Evolutionary conservation across 306 rosid species (phyloP).

Genomic region (Vigna hirtella): DNA sequence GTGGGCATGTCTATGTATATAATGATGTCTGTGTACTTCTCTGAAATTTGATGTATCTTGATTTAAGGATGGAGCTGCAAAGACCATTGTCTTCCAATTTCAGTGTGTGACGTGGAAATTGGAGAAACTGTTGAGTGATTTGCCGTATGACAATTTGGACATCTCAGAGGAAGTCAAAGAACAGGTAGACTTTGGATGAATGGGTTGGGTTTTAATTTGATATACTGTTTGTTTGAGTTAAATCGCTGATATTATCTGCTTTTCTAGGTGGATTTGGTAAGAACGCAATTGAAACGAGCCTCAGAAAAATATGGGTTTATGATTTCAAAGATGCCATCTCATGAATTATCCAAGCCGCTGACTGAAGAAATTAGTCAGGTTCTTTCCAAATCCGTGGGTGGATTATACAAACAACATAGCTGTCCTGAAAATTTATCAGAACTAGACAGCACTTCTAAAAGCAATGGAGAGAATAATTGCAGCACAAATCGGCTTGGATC

Average conservation of each 20-base stretch:
- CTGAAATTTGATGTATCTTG: slow-evolving; percentile 68
- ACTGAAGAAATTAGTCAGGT: slow-evolving; percentile 54
- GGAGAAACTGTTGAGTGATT: slow-evolving; percentile 73
- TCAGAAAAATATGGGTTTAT: slow-evolving; percentile 73
- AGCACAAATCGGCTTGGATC: slow-evolving; percentile 46
- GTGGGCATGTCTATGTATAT: slow-evolving; percentile 50
- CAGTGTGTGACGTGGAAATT: slow-evolving; percentile 89
- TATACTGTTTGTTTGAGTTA: slow-evolving; percentile 8
- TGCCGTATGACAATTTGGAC: slow-evolving; percentile 73
- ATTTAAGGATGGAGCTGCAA: slow-evolving; percentile 83
- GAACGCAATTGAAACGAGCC: slow-evolving; percentile 86
- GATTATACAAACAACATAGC: slow-evolving; percentile 52
- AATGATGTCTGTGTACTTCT: slow-evolving; percentile 53
- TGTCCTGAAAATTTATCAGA: slow-evolving; percentile 56
- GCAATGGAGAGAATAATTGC: slow-evolving; percentile 51
- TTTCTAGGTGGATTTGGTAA: slow-evolving; percentile 89
- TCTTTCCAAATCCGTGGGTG: slow-evolving; percentile 52
- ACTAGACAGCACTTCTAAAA: slow-evolving; percentile 45
- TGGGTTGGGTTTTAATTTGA: neutral
- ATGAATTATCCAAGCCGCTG: slow-evolving; percentile 58
- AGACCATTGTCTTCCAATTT: slow-evolving; percentile 72
- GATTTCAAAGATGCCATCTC: slow-evolving; percentile 57
- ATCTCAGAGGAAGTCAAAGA: slow-evolving; percentile 95
- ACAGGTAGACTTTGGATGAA: slow-evolving; percentile 68
- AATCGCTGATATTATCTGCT: slow-evolving; percentile 16